phyloP scores from a whole-genome alignment of 2,329 filamentous ascomycete genomes.

The Aspergillus thermomutatus region DNA sequence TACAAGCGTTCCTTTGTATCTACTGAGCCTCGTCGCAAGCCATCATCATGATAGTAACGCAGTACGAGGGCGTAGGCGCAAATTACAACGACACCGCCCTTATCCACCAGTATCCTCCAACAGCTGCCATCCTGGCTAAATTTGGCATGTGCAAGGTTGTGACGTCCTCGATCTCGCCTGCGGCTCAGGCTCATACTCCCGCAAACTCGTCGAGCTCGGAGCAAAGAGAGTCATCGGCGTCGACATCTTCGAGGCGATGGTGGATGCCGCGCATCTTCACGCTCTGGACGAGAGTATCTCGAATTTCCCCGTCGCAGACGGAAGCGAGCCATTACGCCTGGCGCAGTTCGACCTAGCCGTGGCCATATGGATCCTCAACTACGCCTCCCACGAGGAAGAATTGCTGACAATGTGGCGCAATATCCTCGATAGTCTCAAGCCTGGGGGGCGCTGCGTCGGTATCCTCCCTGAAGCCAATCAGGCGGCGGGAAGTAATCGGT shows the following conservation, averaged over 20 bases:
- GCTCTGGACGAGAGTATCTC: background rate
- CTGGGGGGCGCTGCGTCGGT: background rate
- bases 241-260: background rate
- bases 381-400: background rate
- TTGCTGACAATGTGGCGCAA: background rate
- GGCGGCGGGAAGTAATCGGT: background rate
- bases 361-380: slow-evolving; percentile 1
- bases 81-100: no score
- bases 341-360: background rate
- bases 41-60: no score
- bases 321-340: background rate
- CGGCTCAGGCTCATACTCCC: background rate
- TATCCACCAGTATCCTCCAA: no score
- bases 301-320: slow-evolving; percentile 1
- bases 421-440: background rate
- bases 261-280: background rate
- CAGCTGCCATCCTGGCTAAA: no score
- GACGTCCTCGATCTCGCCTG: slow-evolving; percentile 1
- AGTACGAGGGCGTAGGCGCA: no score
- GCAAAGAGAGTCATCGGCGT: background rate
- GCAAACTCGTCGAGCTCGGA: background rate
- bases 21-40: no score
- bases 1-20: no score
- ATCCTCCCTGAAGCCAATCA: background rate
- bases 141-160: no score